Percentiles rank a stretch among this genome's conserved stretches.
phyloP scores from a whole-genome alignment of 108 stramenopile genomes.

The Bacterosira constricta region DNA sequence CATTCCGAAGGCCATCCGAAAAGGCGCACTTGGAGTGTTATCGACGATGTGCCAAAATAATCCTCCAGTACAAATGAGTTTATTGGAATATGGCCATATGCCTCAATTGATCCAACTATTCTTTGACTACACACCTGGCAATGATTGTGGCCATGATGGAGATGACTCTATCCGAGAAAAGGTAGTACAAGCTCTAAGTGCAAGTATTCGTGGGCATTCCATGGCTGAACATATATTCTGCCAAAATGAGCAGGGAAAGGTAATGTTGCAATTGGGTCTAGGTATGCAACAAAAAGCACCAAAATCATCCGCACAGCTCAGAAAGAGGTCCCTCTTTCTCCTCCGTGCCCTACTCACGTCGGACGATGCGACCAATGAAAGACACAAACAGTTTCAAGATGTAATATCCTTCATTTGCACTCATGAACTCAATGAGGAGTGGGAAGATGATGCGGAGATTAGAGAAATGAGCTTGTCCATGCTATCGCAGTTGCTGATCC shows the following conservation, averaged over 20 bases:
- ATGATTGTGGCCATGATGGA: neutral
- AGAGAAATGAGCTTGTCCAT: conserved; percentile 74
- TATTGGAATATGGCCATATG: conserved; percentile 70
- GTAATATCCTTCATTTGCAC: conserved; percentile 45
- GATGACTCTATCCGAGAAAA: conserved; percentile 58
- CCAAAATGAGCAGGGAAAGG: conserved; percentile 48
- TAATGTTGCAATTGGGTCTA: conserved; percentile 52
- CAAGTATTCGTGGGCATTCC: conserved; percentile 67
- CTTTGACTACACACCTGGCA: conserved; percentile 33
- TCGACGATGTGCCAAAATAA: conserved; percentile 83
- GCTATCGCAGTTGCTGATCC: conserved; percentile 53
- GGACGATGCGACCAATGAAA: conserved; percentile 46
- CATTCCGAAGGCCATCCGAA: conserved; percentile 60
- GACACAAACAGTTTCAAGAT: conserved; percentile 42
- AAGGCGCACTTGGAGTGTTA: conserved; percentile 58
- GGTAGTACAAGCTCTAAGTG: conserved; percentile 71
- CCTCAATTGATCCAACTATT: conserved; percentile 60
- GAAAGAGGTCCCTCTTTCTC: conserved; percentile 68
- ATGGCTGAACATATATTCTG: conserved; percentile 71
- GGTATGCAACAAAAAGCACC: conserved; percentile 22
- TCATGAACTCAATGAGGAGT: conserved; percentile 40
- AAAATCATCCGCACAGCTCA: conserved; percentile 31
- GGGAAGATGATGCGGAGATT: conserved; percentile 56
- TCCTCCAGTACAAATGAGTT: conserved; percentile 78
- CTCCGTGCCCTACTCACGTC: conserved; percentile 74